Evolutionary conservation across 306 rosid genomes (phyloP).

Genomic region (Trifolium fragiferum): DNA sequence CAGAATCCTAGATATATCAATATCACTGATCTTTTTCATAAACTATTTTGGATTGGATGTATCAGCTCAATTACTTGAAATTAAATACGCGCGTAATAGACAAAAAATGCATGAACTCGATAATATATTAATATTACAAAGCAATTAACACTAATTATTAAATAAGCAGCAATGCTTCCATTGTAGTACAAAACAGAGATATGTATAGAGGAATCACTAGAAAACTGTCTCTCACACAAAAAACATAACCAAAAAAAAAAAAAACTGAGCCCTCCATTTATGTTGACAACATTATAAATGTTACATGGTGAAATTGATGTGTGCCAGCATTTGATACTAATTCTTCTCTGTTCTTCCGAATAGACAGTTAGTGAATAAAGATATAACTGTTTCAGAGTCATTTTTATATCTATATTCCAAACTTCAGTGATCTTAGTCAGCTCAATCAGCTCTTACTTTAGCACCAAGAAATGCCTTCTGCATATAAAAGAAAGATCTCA

Average conservation of each 20-base stretch:
- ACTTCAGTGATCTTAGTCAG: slow-evolving; percentile 26
- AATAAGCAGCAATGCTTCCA: slow-evolving; percentile 21
- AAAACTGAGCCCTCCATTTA: slow-evolving; percentile 25
- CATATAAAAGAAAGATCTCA: slow-evolving; percentile 7
- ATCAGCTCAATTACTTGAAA: neutral
- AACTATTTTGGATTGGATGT: no score
- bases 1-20: no score
- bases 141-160: neutral
- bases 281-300: slow-evolving; percentile 17
- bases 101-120: neutral
- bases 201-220: neutral
- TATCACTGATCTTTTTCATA: no score
- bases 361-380: neutral
- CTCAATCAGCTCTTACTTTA: slow-evolving; percentile 38
- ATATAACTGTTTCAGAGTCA: slow-evolving; percentile 20
- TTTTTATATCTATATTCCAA: slow-evolving; percentile 25
- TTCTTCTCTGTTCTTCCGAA: neutral
- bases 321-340: neutral
- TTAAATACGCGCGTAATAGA: neutral
- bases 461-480: slow-evolving; percentile 54
- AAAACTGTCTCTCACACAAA: slow-evolving; percentile 25
- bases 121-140: neutral
- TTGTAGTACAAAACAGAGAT: slow-evolving; percentile 5
- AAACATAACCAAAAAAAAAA: slow-evolving; percentile 8
- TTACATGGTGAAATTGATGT: slow-evolving; percentile 1